Percentiles rank a stretch among this genome's conserved stretches.
These are phyloP conservation scores for Suhomyces prunicola DNA, from an alignment of 805 yeast genomes.

Conservation along the genomic window DNA sequence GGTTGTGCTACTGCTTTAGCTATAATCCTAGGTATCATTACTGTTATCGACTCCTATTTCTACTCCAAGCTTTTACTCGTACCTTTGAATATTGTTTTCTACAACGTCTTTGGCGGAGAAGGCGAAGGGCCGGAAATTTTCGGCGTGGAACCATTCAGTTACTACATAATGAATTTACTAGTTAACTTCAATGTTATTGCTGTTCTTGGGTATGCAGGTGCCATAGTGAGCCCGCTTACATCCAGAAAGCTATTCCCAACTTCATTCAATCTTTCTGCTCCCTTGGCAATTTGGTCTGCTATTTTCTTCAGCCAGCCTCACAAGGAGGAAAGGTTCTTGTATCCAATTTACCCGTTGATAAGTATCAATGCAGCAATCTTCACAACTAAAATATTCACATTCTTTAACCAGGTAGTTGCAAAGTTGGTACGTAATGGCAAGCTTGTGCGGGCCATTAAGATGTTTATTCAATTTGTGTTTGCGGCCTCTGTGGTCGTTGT, in stretches of 20 bases:
- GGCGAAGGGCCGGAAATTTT: slow-evolving; percentile 86
- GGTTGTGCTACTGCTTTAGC: slow-evolving; percentile 16
- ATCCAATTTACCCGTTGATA: slow-evolving; percentile 76
- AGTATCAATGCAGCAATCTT: slow-evolving; percentile 59
- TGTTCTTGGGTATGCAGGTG: slow-evolving; percentile 40
- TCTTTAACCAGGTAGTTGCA: slow-evolving; percentile 3
- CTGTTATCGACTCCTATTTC: slow-evolving; percentile 55
- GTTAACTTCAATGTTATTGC: slow-evolving; percentile 69
- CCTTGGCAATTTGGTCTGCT: slow-evolving; percentile 62
- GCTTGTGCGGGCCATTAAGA: slow-evolving; percentile 5
- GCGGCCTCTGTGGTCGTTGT: slow-evolving; percentile 31
- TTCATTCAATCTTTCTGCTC: slow-evolving; percentile 26
- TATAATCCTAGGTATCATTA: slow-evolving; percentile 19
- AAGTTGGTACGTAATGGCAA: not conserved
- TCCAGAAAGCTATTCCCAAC: slow-evolving; percentile 12
- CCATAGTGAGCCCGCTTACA: slow-evolving; percentile 22
- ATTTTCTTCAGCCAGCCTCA: slow-evolving; percentile 79
- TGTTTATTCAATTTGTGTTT: slow-evolving; percentile 14
- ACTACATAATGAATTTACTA: slow-evolving; percentile 64
- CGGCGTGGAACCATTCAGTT: slow-evolving; percentile 77
- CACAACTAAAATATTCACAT: slow-evolving; percentile 14
- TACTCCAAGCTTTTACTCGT: slow-evolving; percentile 64
- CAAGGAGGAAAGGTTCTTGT: slow-evolving; percentile 88
- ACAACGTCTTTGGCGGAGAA: slow-evolving; percentile 71
- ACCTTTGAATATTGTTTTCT: slow-evolving; percentile 76